These are phyloP conservation scores for Podila epicladia DNA, from an alignment of 192 early-diverging fungal species.

Conservation along the genomic window DNA sequence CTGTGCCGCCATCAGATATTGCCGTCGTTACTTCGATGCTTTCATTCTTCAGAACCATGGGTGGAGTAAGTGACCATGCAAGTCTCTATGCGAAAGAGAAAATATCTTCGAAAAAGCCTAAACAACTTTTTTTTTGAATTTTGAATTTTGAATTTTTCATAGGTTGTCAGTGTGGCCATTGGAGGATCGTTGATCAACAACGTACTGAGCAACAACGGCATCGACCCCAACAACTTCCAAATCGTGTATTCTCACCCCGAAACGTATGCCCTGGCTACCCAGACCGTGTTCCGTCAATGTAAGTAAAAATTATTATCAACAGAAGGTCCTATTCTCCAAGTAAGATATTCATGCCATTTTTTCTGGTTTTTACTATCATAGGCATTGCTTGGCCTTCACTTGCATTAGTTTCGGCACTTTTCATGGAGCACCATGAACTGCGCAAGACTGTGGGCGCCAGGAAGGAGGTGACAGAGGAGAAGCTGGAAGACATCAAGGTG, in stretches of 20 bases:
- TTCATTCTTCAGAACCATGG: constrained; percentile 67
- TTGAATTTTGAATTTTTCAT: neutral
- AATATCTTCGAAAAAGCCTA: no score
- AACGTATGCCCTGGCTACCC: constrained; percentile 26
- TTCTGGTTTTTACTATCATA: neutral
- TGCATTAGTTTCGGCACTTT: constrained; percentile 14
- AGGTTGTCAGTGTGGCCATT: constrained; percentile 47
- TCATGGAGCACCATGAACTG: constrained; percentile 30
- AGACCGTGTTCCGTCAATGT: constrained; percentile 31
- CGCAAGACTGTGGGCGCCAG: constrained; percentile 28
- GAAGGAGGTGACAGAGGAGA: neutral
- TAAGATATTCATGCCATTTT: neutral
- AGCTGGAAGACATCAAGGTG: neutral
- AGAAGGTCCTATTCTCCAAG: neutral
- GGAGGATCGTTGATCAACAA: constrained; percentile 54
- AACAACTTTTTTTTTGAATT: neutral
- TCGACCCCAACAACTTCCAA: constrained; percentile 21
- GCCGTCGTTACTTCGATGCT: constrained; percentile 71
- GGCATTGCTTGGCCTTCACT: constrained; percentile 38
- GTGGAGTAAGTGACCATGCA: neutral
- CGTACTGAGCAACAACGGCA: constrained; percentile 36
- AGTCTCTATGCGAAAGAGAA: neutral
- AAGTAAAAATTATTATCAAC: neutral
- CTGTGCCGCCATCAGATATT: constrained; percentile 68
- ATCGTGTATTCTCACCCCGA: constrained; percentile 15